Evolutionary conservation across 495 filamentous ascomycete genomes (phyloP), one percentile per base, ranked within the genome.

Genomic region (Neurospora sp.): DNA sequence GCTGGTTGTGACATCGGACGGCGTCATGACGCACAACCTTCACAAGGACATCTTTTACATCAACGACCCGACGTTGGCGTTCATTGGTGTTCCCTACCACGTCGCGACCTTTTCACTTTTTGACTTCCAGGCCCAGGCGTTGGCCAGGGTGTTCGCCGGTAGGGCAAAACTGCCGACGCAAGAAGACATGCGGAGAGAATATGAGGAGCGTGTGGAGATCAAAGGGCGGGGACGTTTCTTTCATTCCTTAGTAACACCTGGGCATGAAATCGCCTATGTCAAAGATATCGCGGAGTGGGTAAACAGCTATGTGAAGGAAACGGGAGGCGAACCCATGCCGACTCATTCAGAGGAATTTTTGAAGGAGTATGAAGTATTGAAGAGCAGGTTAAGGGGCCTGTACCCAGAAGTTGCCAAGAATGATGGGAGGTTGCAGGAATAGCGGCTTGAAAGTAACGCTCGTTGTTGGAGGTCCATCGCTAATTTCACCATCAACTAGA

Each of bases 41-140:
- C 87, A 91, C 79, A 86, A 87, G 48, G 89, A 92, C 73, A 87
- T 91, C 3, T 91, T 91, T 76, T 92, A 89, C 75, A 91, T 91
- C 59, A 84, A 85, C 0, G 89, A 91, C 70, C 88, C 90, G 0
- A 86, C 88, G 0, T 76, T 92, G 16, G 84, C 84, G 0, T 91
- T 92, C 74, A 80, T 92, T 9, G 89, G 90, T 1, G 83, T 89
- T 0, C 86, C 89, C 0, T 89, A 88, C 76, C 85, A 89, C 66
- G 87, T 86, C 0, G 88, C 88, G 0, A 89, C 89, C 0, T 92
- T 91, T 72, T 87, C 89, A 0, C 80, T 90, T 9, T 91, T 90
- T 69, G 90, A 92, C 74, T 89, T 89, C 75, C 90, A 92, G 73
- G 88, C 88, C 3, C 88, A 89, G 69, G 87, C 84, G 1, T 81